These are phyloP conservation scores for Pyrus hybrid DNA, from an alignment of 331 rosid genomes.

Conservation along the genomic window DNA sequence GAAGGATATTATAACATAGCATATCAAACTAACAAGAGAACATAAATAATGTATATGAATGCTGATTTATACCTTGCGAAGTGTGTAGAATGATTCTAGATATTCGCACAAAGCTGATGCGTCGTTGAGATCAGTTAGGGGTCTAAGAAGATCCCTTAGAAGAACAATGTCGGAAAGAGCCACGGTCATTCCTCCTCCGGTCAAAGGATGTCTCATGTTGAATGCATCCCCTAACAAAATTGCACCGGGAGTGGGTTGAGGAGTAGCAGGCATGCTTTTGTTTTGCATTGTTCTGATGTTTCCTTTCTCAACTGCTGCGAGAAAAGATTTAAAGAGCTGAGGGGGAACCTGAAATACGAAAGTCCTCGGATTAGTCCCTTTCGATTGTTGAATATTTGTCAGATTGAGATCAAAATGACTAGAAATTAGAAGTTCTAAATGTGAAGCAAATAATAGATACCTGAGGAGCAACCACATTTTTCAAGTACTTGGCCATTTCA, in stretches of 20 bases:
- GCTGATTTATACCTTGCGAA: constrained; percentile 37
- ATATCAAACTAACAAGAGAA: background rate
- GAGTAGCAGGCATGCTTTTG: constrained; percentile 63
- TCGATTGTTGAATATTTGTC: background rate
- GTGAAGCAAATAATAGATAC: constrained; percentile 21
- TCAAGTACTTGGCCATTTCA: constrained; percentile 64
- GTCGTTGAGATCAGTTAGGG: background rate
- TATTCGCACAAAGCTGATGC: background rate
- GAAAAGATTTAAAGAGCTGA: constrained; percentile 24
- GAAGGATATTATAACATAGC: background rate
- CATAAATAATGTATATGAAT: too few relatives aligned
- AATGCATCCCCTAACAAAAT: constrained; percentile 23
- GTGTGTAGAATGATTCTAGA: constrained; percentile 48
- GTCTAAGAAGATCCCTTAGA: background rate
- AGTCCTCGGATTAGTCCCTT: background rate
- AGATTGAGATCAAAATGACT: background rate
- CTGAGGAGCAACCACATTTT: constrained; percentile 68
- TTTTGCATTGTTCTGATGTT: constrained; percentile 70
- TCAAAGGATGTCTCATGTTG: background rate
- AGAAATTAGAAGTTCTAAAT: background rate
- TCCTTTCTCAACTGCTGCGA: constrained; percentile 39
- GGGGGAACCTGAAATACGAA: constrained; percentile 49
- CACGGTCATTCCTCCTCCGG: background rate
- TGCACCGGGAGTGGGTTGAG: constrained; percentile 11
- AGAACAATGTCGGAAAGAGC: background rate